A percentile compares a stretch with the other conserved stretches of the same genome.
Conservation (phyloP, 805 yeast species). For the Candida coleopterorum region DNA sequence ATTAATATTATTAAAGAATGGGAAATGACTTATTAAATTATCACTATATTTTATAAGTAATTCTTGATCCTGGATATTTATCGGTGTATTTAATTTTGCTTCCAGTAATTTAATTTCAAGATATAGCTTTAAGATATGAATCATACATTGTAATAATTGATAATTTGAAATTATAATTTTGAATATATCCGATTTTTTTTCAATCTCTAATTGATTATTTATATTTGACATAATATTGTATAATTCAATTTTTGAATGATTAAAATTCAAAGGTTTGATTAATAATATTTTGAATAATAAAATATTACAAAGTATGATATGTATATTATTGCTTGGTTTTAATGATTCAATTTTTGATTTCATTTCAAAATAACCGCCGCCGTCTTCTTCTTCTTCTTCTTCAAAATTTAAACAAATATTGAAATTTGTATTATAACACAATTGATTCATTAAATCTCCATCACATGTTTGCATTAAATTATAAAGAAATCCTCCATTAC, state of each 20-base stretch:
- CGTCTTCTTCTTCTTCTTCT: neutral
- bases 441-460: constrained; percentile 5
- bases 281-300: constrained; percentile 12
- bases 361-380: constrained; percentile 3
- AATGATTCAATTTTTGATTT: constrained; percentile 2
- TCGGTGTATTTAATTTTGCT: constrained; percentile 3
- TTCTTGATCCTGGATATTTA: constrained; percentile 7
- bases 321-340: neutral
- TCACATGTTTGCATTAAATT: constrained; percentile 4
- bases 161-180: constrained; percentile 26
- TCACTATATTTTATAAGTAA: constrained; percentile 15
- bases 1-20: constrained; percentile 24
- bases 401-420: constrained; percentile 8
- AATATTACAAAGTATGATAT: constrained; percentile 8
- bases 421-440: constrained; percentile 10
- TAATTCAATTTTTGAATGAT: constrained; percentile 11
- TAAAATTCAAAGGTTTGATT: constrained; percentile 7
- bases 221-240: constrained; percentile 4
- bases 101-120: constrained; percentile 17
- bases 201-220: constrained; percentile 5
- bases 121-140: constrained; percentile 25
- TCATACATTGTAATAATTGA: constrained; percentile 27
- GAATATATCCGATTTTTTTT: constrained; percentile 9
- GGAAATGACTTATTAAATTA: constrained; percentile 20
- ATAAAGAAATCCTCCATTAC: constrained; percentile 5